These are phyloP conservation scores for Mortierella sp. DNA, from an alignment of 371 early-diverging fungal genomes.

Conservation along the genomic window DNA sequence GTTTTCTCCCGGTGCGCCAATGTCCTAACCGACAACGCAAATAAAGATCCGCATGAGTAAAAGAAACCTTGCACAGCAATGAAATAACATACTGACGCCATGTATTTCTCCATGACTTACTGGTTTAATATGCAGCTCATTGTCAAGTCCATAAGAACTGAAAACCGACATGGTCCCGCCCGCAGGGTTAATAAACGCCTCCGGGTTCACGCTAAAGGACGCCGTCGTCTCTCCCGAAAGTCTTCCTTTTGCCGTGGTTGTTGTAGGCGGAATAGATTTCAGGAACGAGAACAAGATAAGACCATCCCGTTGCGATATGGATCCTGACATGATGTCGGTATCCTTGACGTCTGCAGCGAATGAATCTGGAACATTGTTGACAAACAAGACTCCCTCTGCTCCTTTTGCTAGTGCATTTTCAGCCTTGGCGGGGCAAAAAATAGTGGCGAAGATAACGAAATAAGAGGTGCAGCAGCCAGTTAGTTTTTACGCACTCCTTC, in stretches of 20 bases:
- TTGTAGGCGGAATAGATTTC: neutral
- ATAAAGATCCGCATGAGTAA: neutral
- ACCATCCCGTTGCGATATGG: constrained; percentile 12
- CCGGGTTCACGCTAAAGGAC: constrained; percentile 1
- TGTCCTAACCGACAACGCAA: constrained; percentile 13
- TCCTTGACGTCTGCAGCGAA: neutral
- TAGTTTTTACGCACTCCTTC: too few relatives aligned
- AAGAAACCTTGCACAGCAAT: neutral
- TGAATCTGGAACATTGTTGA: constrained; percentile 31
- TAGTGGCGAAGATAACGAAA: too few relatives aligned
- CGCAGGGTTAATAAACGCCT: constrained; percentile 25
- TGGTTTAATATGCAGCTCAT: constrained; percentile 47
- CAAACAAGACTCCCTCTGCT: constrained; percentile 43
- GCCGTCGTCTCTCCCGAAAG: constrained; percentile 8
- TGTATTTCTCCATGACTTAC: constrained; percentile 14
- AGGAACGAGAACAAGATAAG: constrained; percentile 17
- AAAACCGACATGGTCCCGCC: constrained; percentile 34
- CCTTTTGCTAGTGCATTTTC: constrained; percentile 30
- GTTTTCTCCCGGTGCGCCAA: constrained; percentile 51
- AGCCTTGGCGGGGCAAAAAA: constrained; percentile 7
- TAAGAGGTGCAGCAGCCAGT: neutral
- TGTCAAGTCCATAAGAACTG: constrained; percentile 44
- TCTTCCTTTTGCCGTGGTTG: neutral
- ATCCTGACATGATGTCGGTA: constrained; percentile 10
- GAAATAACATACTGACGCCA: too few relatives aligned